These are phyloP conservation scores for Tripterygium wilfordii DNA, from an alignment of 177 flowering plant species.

Conservation along the genomic window DNA sequence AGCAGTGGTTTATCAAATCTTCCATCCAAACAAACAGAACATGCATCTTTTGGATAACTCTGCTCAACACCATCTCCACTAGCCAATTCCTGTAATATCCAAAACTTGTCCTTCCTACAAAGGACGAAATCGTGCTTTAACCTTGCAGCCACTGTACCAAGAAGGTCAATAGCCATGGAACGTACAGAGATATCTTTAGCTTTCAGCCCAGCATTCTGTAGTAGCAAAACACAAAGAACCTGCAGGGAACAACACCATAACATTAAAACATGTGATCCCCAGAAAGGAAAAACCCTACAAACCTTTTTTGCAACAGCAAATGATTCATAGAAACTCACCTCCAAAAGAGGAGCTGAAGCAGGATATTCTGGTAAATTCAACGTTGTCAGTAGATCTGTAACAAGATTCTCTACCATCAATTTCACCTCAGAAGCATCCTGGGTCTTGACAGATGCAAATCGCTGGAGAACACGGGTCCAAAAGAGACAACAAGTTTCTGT, in stretches of 20 bases:
- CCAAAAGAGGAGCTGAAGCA: conserved; percentile 77
- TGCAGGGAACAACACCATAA: conserved; percentile 31
- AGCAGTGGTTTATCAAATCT: conserved; percentile 38
- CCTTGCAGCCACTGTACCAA: conserved; percentile 91
- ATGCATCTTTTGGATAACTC: conserved; percentile 41
- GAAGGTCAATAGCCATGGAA: conserved; percentile 84
- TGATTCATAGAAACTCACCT: conserved; percentile 37
- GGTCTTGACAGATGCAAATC: conserved; percentile 60
- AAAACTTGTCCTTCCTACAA: conserved; percentile 57
- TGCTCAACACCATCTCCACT: conserved; percentile 28
- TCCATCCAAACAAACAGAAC: conserved; percentile 67
- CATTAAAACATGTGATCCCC: conserved; percentile 5
- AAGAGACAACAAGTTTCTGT: conserved; percentile 82
- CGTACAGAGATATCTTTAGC: conserved; percentile 85
- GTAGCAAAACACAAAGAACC: conserved; percentile 95
- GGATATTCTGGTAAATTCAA: conserved; percentile 95
- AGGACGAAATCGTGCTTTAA: conserved; percentile 75
- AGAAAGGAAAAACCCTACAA: background rate
- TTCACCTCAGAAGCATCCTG: conserved; percentile 91
- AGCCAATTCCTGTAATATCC: conserved; percentile 62
- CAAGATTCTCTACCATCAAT: conserved; percentile 77
- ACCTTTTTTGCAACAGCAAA: background rate
- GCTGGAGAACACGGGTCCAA: conserved; percentile 91
- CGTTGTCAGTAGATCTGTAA: conserved; percentile 73
- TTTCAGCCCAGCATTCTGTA: conserved; percentile 94